phyloP scores from a whole-genome alignment of 106 monocot genomes.

The Acorus calamus region DNA sequence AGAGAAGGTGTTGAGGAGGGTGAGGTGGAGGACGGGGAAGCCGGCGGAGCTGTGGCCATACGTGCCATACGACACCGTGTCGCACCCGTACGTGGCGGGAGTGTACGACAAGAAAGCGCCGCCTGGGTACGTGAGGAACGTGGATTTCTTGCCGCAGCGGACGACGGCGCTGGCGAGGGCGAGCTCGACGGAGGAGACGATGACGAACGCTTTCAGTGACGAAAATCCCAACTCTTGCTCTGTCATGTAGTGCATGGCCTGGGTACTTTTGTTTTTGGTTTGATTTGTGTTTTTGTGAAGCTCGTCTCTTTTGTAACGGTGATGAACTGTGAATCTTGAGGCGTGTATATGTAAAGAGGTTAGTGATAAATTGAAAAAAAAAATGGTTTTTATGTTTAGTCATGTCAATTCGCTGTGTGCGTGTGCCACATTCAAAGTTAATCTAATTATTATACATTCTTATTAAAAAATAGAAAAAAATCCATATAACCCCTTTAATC shows the following conservation, averaged over 20 bases:
- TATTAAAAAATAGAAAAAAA: no score
- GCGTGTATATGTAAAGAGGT: no score
- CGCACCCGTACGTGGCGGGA: conserved; percentile 4
- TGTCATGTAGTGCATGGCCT: background rate
- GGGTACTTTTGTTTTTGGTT: no score
- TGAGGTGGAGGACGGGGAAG: conserved; percentile 6
- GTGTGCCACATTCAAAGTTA: no score
- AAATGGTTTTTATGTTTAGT: no score
- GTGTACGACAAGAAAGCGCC: conserved; percentile 15
- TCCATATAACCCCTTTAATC: no score
- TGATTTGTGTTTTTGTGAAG: no score
- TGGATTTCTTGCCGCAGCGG: background rate
- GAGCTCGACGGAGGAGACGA: background rate
- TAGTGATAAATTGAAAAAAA: no score
- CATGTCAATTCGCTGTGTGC: no score
- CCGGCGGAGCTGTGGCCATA: conserved; percentile 8
- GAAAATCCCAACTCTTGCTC: conserved; percentile 11
- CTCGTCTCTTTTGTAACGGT: no score
- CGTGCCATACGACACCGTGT: conserved; percentile 3
- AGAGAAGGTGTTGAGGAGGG: conserved; percentile 7
- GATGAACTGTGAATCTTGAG: no score
- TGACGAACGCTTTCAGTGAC: conserved; percentile 9
- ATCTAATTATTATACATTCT: no score
- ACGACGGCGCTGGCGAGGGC: conserved; percentile 1
- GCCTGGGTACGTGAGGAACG: conserved; percentile 12